These are phyloP conservation scores for Sclerotiophoma versabilis DNA, from an alignment of 2,329 filamentous ascomycete species.

Conservation along the genomic window DNA sequence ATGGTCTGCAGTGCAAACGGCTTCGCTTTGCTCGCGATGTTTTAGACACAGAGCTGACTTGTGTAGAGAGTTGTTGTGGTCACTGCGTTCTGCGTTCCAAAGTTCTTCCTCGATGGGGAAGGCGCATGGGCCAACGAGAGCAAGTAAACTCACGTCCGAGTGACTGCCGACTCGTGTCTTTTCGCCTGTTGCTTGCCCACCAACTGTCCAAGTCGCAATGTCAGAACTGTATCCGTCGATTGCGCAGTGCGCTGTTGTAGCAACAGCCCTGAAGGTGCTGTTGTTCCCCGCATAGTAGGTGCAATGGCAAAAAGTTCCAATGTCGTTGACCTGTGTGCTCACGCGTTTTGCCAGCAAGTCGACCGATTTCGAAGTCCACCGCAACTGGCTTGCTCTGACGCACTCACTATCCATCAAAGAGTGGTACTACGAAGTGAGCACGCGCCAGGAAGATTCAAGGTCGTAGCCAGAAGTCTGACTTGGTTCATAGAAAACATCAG, in stretches of 20 bases:
- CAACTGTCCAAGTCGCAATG: slow-evolving; percentile 60
- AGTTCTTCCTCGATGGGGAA: slow-evolving; percentile 2
- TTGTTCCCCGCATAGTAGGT: slow-evolving; percentile 94
- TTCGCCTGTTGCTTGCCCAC: slow-evolving; percentile 30
- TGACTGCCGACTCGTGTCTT: slow-evolving; percentile 25
- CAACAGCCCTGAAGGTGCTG: slow-evolving; percentile 87
- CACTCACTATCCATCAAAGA: slow-evolving; percentile 83
- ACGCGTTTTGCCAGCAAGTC: slow-evolving; percentile 74
- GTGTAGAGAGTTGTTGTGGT: background rate
- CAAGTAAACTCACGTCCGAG: slow-evolving; percentile 19
- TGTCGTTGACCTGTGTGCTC: slow-evolving; percentile 23
- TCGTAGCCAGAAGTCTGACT: slow-evolving; percentile 20
- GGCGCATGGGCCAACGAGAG: slow-evolving; percentile 23
- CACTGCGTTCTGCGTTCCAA: slow-evolving; percentile 3
- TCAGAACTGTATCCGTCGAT: slow-evolving; percentile 85
- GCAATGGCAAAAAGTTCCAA: slow-evolving; percentile 17
- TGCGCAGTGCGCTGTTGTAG: slow-evolving; percentile 83
- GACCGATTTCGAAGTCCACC: slow-evolving; percentile 97
- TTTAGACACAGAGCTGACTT: background rate
- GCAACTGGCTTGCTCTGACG: slow-evolving; percentile 98
- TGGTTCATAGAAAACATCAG: slow-evolving; percentile 75
- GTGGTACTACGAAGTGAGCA: slow-evolving; percentile 86
- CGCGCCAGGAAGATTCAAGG: background rate
- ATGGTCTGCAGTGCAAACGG: background rate
- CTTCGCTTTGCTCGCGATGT: background rate